Base-by-base conservation (phyloP, 441 rosid genomes). In the Adansonia madagascariensis region DNA sequence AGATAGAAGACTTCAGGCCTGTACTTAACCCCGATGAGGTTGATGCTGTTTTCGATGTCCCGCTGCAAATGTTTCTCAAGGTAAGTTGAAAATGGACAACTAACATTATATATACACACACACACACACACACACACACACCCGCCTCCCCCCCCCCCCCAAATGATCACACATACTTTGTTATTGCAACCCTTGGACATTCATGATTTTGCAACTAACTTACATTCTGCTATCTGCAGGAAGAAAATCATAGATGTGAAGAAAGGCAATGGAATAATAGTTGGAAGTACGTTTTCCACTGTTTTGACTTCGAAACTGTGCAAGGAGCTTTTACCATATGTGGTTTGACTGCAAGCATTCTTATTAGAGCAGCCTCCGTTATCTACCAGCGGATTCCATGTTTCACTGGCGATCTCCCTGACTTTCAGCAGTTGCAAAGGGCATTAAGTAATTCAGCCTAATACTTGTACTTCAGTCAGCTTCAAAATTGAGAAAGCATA, bases 41-140 rank as follows among this genome's bases (percentile, higher is more conserved):
- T 27, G 88, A 87, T 64, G 72, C 56, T 12, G 39, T 81, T 75
- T 87, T 85, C 14, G 78, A 87, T 15, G 85, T 56, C 31, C 88
- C 83, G 35, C 35, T 31, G 35, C 4, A 31, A 31, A 31, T 31
- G 4, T 31, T 31, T 31, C 35, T 31, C 35, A 31, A 31, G 35
- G 35, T 31, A 31, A 3, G 35, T 31, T 31, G 35, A 31, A 31
- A 31, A 31, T 31, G 35, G 35, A 31, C 35, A 31, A 2, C 35
- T 31, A 31, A 31, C 35, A 31, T 31, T 31, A 31, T 3, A 31
- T 3, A 31, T 1, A 31, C 35, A 27, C 31, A 27, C 31, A 27
- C 31, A 47, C 31, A 27, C 31, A 27, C 31, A 27, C 31, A 27
- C 31, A 27, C 31, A 27, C 31, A 27, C 31, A 31, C 35, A 31